Evolutionary conservation across 371 early-diverging fungal genomes (phyloP), one percentile per base, ranked within the genome.

Genomic region (Haplosporangium sp.): DNA sequence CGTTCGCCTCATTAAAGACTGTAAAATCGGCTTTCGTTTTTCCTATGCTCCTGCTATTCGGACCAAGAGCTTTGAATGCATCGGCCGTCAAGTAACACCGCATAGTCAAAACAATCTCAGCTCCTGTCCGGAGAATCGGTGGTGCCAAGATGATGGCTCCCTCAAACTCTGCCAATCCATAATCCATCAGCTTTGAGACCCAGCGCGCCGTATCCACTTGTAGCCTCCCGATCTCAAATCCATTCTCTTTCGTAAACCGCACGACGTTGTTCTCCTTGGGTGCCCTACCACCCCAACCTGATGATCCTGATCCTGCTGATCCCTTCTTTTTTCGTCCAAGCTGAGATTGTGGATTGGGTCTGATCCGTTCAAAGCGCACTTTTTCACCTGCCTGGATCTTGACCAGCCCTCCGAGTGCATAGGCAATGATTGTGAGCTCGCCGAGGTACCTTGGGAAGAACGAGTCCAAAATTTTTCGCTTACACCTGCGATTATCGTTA

Each of bases 171-270:
- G 85, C 86, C 2, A 86, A 56, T 0, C 80, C 68, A 23, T 83
- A 83, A 67, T 89, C 89, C 45, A 89, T 43, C 14, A 89, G 55
- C 23, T 81, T 81, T 2, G 87, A 74, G 2, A 87, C 79, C 81
- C 83, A 86, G 12, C 81, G 73, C 0, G 86, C 72, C 2, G 82
- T 82, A 0, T 84, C 86, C 16, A 69, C 75, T 10, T 84, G 82
- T 4, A 89, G 40, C 14, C 89, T 67, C 29, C 89, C 89, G 23
- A 89, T 65, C 55, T 87, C 86, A 43, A 76, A 72, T 8, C 69
- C 76, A 16, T 55, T 59, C 36, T 72, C 16, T 10, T 77, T 80
- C 9, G 81, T 74, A 50, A 89, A 86, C 14, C 89, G 86, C 7
- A 89, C 89, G 56, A 89, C 84, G 53, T 75, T 82, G 71, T 88